Conservation (phyloP, 495 filamentous ascomycete species). For the Trichocladium uniseriatum region DNA sequence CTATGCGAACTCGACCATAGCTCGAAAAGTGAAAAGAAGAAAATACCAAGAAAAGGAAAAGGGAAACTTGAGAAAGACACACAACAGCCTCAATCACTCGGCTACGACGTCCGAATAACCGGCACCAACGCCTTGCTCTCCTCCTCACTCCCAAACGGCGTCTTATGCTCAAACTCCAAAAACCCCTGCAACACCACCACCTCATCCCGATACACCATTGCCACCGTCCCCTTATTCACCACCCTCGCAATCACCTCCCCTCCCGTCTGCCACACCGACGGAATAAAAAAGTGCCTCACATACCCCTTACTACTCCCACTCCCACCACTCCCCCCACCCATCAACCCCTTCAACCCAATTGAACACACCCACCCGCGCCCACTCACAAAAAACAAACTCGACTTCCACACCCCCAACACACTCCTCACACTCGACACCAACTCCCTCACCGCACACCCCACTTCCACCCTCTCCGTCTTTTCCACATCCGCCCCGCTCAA, state of each 20-base stretch:
- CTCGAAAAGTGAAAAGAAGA: background rate
- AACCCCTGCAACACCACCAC: slow-evolving; percentile 19
- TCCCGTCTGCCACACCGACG: slow-evolving; percentile 18
- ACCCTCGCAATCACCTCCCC: slow-evolving; percentile 12
- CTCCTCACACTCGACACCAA: slow-evolving; percentile 1
- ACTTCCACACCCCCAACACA: slow-evolving; percentile 9
- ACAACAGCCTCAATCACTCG: background rate
- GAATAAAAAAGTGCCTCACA: slow-evolving; percentile 19
- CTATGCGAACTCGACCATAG: too few species aligned
- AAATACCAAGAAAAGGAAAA: too few species aligned
- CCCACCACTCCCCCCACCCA: background rate
- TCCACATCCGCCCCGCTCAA: background rate
- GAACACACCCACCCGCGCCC: slow-evolving; percentile 18
- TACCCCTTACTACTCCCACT: background rate
- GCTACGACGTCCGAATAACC: slow-evolving; percentile 2
- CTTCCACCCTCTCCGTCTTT: background rate
- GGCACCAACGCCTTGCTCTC: background rate
- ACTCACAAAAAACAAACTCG: slow-evolving; percentile 15
- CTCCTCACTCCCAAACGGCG: slow-evolving; percentile 5
- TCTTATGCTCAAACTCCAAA: slow-evolving; percentile 20
- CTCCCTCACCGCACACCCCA: background rate
- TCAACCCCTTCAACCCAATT: slow-evolving; percentile 8
- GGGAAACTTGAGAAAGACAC: background rate
- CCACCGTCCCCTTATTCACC: slow-evolving; percentile 13
- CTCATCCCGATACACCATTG: slow-evolving; percentile 14